These are phyloP conservation scores for Gossypioides kirkii DNA, from an alignment of 345 rosid species.

Conservation along the genomic window DNA sequence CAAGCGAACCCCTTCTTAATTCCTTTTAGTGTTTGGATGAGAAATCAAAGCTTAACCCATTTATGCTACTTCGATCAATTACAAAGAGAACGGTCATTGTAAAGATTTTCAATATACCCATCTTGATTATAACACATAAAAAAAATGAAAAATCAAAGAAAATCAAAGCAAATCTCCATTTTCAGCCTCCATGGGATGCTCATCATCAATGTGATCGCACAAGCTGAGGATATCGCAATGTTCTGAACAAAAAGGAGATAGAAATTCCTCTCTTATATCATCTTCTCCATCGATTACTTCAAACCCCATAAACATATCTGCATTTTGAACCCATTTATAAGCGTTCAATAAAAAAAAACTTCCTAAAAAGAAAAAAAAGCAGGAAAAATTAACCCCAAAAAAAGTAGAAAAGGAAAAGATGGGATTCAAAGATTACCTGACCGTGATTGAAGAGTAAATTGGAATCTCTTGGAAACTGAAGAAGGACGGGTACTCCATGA, in stretches of 20 bases:
- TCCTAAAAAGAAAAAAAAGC: neutral
- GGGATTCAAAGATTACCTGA: slow-evolving; percentile 49
- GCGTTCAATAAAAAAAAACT: neutral
- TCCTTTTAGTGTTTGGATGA: neutral
- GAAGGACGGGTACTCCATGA: slow-evolving; percentile 83
- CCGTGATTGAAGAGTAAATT: slow-evolving; percentile 79
- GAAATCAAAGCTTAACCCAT: neutral
- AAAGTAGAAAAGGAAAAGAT: neutral
- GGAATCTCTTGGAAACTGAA: slow-evolving; percentile 77
- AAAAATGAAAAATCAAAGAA: neutral
- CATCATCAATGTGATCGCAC: slow-evolving; percentile 90
- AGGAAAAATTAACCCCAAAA: neutral
- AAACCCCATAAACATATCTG: slow-evolving; percentile 78
- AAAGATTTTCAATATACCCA: neutral
- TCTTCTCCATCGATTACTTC: slow-evolving; percentile 88
- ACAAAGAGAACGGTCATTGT: neutral
- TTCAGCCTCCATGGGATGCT: slow-evolving; percentile 77
- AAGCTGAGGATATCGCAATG: slow-evolving; percentile 82
- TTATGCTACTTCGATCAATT: neutral
- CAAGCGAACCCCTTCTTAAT: neutral
- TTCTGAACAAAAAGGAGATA: slow-evolving; percentile 89
- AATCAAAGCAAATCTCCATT: slow-evolving; percentile 56
- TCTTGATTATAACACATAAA: neutral
- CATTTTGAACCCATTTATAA: slow-evolving; percentile 23
- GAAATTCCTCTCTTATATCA: slow-evolving; percentile 83